phyloP scores from a whole-genome alignment of 2,329 filamentous ascomycete species.

The Alternaria angustiovoidea region DNA sequence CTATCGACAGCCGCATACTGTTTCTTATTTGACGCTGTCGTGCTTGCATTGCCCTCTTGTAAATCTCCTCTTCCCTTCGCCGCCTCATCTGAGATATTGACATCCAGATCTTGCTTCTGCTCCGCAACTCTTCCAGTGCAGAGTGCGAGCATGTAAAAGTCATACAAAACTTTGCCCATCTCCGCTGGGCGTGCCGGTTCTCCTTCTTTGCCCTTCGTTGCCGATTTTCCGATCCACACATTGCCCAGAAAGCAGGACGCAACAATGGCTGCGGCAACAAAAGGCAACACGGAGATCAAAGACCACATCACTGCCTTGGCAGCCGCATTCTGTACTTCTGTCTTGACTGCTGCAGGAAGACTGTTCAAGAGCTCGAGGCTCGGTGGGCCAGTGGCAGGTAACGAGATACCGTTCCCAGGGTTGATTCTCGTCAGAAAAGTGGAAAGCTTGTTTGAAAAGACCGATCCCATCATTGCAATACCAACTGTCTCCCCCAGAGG shows the following conservation, averaged over 20 bases:
- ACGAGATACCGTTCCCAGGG: conserved; percentile 27
- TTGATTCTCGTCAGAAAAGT: conserved; percentile 37
- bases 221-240: conserved; percentile 58
- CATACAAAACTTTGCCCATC: conserved; percentile 33
- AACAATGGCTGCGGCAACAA: conserved; percentile 61
- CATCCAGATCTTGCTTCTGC: conserved; percentile 27
- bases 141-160: conserved; percentile 26
- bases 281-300: conserved; percentile 68
- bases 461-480: conserved; percentile 72
- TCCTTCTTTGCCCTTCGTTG: conserved; percentile 20
- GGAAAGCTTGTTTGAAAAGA: conserved; percentile 68
- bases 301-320: conserved; percentile 71
- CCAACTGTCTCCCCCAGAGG: conserved; percentile 72
- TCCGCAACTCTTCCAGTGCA: conserved; percentile 17
- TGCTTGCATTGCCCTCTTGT: background rate
- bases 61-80: background rate
- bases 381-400: conserved; percentile 29
- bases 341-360: conserved; percentile 50
- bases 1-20: background rate
- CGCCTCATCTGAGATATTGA: conserved; percentile 17
- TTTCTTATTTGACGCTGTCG: background rate
- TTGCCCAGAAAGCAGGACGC: conserved; percentile 59
- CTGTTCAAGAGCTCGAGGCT: conserved; percentile 48
- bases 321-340: conserved; percentile 54
- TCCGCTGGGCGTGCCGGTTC: conserved; percentile 4